Evolutionary conservation across 768 basidiomycete species (phyloP), one percentile per base, ranked within the genome.

Genomic region (Lactarius sanguifluus): DNA sequence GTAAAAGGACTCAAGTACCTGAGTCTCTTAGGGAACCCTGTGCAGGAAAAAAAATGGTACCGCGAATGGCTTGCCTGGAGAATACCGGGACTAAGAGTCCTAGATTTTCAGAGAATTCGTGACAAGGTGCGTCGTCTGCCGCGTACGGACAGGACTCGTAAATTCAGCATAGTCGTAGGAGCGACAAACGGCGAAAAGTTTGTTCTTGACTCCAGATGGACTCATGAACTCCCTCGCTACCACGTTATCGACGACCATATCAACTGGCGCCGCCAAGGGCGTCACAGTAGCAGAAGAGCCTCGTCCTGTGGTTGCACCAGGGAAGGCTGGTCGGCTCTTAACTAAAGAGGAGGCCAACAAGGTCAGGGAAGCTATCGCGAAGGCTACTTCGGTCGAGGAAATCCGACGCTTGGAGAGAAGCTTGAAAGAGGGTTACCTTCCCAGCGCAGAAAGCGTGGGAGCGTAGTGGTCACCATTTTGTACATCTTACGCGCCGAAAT

Each of bases 61-160:
- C 91, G 93, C 81, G 92, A 94, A 81, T 96, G 94, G 94, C 86
- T 95, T 82, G 87, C 91, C 72, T 94, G 87, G 86, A 86, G 88
- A 80, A 82, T 94, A 82, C 87, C 89, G 77, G 83, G 85, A 75
- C 84, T 96, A 75, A 88, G 94, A 84, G 91, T 94, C 79, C 83
- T 96, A 75, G 94, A 96, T 85, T 96, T 92, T 79, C 91, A 94
- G 83, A 87, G 94, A 79, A 91, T 96, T 73, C 88, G 90, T 76
- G 93, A 95, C 77, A 94, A 94, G 87, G 94, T 94, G 81, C 82
- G 88, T 80, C 77, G 76, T 79, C 76, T 76, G 73, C 74, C 62
- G 28, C 59, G 68, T 47, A 36, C 45, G 16, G 59, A 62, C 12
- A 36, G 25, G 18, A 40, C 38, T n/a, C 59, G 45, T 13, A 43